A percentile compares a stretch with the other conserved stretches of the same genome.
Evolutionary conservation across 768 basidiomycete genomes (phyloP).

Genomic region (Austroboletus festivus): DNA sequence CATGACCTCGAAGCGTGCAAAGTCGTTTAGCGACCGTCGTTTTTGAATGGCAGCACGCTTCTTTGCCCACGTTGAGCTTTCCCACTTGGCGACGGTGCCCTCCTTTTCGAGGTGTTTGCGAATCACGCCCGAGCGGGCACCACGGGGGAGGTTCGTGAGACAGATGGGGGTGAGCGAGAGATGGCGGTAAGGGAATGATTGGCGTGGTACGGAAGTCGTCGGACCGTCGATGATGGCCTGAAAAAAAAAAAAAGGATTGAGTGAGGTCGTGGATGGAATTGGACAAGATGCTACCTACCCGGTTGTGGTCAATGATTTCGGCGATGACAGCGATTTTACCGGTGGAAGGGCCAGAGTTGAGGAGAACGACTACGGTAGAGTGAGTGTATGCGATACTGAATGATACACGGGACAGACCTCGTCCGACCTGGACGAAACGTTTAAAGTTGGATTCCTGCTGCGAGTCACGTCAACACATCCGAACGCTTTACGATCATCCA

Average conservation of each 20-base stretch:
- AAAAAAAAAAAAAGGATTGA: neutral
- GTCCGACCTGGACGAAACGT: constrained; percentile 98
- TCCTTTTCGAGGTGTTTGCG: constrained; percentile 89
- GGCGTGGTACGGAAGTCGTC: constrained; percentile 86
- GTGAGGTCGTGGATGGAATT: neutral
- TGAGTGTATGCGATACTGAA: constrained; percentile 1
- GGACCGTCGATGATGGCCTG: constrained; percentile 97
- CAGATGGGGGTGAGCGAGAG: constrained; percentile 85
- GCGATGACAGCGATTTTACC: constrained; percentile 94
- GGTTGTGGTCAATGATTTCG: constrained; percentile 99
- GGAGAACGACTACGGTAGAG: constrained; percentile 68
- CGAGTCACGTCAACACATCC: constrained; percentile 18
- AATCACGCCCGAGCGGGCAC: constrained; percentile 75
- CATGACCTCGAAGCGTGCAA: constrained; percentile 87
- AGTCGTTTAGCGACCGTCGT: constrained; percentile 81
- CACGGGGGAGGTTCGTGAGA: constrained; percentile 82
- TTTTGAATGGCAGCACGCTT: constrained; percentile 72
- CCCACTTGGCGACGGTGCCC: constrained; percentile 83
- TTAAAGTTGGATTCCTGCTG: constrained; percentile 88
- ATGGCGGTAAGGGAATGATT: constrained; percentile 88
- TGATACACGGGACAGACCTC: constrained; percentile 46
- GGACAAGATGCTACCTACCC: constrained; percentile 46
- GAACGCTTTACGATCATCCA: constrained; percentile 8
- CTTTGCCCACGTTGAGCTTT: constrained; percentile 83
- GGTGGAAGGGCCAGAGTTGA: constrained; percentile 80